Evolutionary conservation across 257 asterid species (phyloP).

Genomic region (Apocynum venetum): DNA sequence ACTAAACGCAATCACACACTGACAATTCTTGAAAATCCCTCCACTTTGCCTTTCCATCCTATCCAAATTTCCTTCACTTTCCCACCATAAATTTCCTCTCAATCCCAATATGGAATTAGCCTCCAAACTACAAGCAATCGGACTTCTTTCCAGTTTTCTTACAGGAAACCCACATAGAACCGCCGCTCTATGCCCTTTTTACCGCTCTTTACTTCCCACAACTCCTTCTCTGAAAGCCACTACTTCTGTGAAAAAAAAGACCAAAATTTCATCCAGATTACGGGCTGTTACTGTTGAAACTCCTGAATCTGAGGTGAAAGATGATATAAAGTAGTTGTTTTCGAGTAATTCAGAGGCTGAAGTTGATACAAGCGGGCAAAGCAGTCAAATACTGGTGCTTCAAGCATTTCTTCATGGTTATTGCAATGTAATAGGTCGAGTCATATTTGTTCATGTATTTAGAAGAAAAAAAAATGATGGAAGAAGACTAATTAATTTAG

Average conservation of each 20-base stretch:
- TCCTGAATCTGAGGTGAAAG: conserved; percentile 53
- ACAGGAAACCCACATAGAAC: conserved; percentile 39
- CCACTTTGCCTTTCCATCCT: background rate
- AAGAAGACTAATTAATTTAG: too few relatives aligned
- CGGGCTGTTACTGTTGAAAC: conserved; percentile 63
- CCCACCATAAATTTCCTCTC: conserved; percentile 5
- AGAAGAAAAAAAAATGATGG: too few relatives aligned
- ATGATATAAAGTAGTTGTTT: conserved; percentile 67
- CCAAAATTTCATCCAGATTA: conserved; percentile 38
- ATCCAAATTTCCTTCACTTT: conserved; percentile 4
- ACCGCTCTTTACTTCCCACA: conserved; percentile 29
- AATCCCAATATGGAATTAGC: conserved; percentile 47
- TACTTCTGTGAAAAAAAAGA: conserved; percentile 26
- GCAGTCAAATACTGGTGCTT: conserved; percentile 57
- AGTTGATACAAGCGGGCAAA: conserved; percentile 42
- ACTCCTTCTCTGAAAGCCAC: conserved; percentile 18
- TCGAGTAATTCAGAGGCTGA: conserved; percentile 34
- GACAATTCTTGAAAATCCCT: background rate
- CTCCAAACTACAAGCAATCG: conserved; percentile 40
- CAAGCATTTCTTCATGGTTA: conserved; percentile 56
- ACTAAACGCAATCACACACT: conserved; percentile 3
- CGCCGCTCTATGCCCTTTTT: conserved; percentile 34
- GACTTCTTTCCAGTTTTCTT: conserved; percentile 55
- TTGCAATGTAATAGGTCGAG: too few relatives aligned
- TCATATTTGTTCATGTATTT: too few relatives aligned